Evolutionary conservation across 352 stramenopile genomes (phyloP).

Genomic region (Thalassiosira livingstoniorum): DNA sequence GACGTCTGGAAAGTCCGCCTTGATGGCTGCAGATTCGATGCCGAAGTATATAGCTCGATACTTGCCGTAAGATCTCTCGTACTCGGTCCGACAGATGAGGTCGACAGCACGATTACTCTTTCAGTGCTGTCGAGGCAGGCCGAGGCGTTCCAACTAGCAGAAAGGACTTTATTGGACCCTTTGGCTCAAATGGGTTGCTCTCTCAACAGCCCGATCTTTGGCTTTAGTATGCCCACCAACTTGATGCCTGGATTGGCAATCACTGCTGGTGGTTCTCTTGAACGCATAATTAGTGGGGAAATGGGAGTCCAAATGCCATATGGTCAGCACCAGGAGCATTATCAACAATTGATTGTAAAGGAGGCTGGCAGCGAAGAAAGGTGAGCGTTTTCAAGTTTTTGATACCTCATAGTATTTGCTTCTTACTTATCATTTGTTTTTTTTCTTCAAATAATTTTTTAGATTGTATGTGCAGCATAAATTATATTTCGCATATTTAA

Average conservation of each 20-base stretch:
- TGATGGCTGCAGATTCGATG: slow-evolving; percentile 91
- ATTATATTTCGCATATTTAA: slow-evolving; percentile 94
- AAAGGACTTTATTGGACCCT: slow-evolving; percentile 82
- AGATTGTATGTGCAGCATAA: slow-evolving; percentile 90
- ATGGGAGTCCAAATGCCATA: slow-evolving; percentile 71
- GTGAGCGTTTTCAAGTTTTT: slow-evolving; percentile 48
- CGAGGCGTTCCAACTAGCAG: slow-evolving; percentile 78
- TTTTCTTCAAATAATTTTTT: slow-evolving; percentile 18
- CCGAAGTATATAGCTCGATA: slow-evolving; percentile 87
- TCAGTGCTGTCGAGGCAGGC: slow-evolving; percentile 82
- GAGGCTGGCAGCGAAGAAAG: slow-evolving; percentile 75
- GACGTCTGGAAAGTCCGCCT: slow-evolving; percentile 88
- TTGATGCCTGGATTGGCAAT: slow-evolving; percentile 49
- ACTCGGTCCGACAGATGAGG: slow-evolving; percentile 79
- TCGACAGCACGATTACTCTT: slow-evolving; percentile 83
- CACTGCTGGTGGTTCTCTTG: slow-evolving; percentile 55
- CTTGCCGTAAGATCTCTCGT: slow-evolving; percentile 90
- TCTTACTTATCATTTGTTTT: too few species aligned
- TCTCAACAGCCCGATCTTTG: slow-evolving; percentile 80
- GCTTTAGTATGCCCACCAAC: slow-evolving; percentile 67
- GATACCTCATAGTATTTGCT: too few species aligned
- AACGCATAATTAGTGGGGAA: slow-evolving; percentile 70
- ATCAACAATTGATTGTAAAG: slow-evolving; percentile 67
- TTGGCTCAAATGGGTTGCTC: slow-evolving; percentile 73
- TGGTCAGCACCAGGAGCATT: slow-evolving; percentile 68